Conservation (phyloP, 768 basidiomycete genomes). For the Sistotremastrum niveocremeum region DNA sequence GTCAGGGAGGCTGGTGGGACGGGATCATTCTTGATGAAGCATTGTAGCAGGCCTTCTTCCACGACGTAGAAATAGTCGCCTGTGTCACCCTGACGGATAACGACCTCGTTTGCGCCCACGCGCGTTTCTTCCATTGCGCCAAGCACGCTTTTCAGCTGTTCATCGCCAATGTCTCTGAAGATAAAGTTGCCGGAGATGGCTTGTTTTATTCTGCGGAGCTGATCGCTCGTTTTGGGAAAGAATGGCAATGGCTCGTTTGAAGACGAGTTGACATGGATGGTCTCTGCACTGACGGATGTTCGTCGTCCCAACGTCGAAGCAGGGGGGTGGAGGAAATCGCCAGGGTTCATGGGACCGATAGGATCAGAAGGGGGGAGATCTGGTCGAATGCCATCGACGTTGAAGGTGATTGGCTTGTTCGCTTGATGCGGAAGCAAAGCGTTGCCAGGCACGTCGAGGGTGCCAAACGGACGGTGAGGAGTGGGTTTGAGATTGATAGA, state of each 20-base stretch:
- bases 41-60: constrained; percentile 74
- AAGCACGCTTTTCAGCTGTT: constrained; percentile 85
- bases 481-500: constrained; percentile 29
- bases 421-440: constrained; percentile 47
- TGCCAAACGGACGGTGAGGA: constrained; percentile 68
- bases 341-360: constrained; percentile 24
- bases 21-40: constrained; percentile 63
- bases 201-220: constrained; percentile 74
- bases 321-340: constrained; percentile 61
- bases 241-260: constrained; percentile 57
- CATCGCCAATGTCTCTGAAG: constrained; percentile 93
- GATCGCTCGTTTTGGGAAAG: constrained; percentile 68
- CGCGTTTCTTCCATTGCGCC: constrained; percentile 89
- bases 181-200: constrained; percentile 85
- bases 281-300: constrained; percentile 92
- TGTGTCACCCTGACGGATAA: constrained; percentile 93
- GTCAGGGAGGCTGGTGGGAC: constrained; percentile 46
- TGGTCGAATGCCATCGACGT: constrained; percentile 47
- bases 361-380: constrained; percentile 26
- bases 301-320: constrained; percentile 75
- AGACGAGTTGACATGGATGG: constrained; percentile 69
- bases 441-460: constrained; percentile 70
- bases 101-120: constrained; percentile 63
- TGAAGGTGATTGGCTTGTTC: constrained; percentile 34
- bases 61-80: constrained; percentile 98